Base-by-base conservation (phyloP, 2,329 filamentous ascomycete species). In the Blastomyces gilchristii region DNA sequence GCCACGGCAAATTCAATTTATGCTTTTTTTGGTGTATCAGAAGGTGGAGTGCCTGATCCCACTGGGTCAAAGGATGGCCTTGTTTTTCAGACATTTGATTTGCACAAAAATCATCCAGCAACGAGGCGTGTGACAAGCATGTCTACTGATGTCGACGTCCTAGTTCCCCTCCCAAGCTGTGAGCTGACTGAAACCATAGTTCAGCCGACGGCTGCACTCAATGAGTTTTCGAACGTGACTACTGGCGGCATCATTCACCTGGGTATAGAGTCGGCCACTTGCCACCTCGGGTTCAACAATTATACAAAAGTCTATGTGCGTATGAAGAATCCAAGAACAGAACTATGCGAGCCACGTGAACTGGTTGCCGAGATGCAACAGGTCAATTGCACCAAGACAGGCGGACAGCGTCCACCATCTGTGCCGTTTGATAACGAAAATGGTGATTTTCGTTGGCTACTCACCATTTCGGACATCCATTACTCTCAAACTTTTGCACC, bases 31-130 rank as follows among this genome's bases (percentile, higher is more conserved):
- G 57, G 57, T 18, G 28, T 39, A 25, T 43, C n/a, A 14, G 22
- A 12, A 1, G 39, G 11, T 31, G 28, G 43, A 34, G 45, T 47
- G 43, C 2, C 12, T 18, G 37, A 59, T 47, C 39, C 39, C 8
- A 25, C 22, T n/a, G 57, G 57, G 28, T n/a, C 57, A 45, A 59
- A 59, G 57, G 39, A 28, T 47, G 57, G 57, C 8, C 45, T 28
- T 45, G 28, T 34, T 16, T 59, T 45, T 59, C 39, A 45, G 57
- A 45, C 57, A 43, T 59, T 59, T 59, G 57, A 28, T 59, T 59
- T 59, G 34, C 22, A 22, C 34, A 22, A 34, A 6, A 59, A 28
- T 11, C 31, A 39, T 34, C 16, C 39, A 3, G 14, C 14, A 28
- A 28, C 12, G 39, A 43, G 28, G 43, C 22, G 18, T 18, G 39